These are phyloP conservation scores for Rhizophagus sp. DNA, from an alignment of 192 early-diverging fungal species.

Conservation along the genomic window DNA sequence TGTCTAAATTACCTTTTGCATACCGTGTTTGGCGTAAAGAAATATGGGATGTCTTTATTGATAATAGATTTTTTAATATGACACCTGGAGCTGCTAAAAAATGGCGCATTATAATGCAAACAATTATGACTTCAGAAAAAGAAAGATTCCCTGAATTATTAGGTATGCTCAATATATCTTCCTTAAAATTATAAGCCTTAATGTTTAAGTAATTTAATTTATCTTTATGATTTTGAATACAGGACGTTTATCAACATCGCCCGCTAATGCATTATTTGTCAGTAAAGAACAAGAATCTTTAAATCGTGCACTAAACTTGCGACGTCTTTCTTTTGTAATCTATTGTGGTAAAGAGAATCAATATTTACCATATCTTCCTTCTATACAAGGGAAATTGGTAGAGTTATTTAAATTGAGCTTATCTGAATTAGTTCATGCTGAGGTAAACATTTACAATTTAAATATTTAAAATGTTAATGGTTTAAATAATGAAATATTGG, in stretches of 20 bases:
- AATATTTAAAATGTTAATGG: no score
- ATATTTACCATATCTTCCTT: slow-evolving; percentile 75
- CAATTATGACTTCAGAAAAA: slow-evolving; percentile 73
- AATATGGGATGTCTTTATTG: slow-evolving; percentile 75
- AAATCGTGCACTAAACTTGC: slow-evolving; percentile 64
- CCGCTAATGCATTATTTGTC: slow-evolving; percentile 74
- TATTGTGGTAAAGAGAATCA: slow-evolving; percentile 75
- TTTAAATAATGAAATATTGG: not conserved
- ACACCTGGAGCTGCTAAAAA: slow-evolving; percentile 45
- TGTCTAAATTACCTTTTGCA: slow-evolving; percentile 61
- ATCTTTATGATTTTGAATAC: not conserved
- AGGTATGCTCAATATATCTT: slow-evolving; percentile 37
- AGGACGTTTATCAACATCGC: slow-evolving; percentile 68
- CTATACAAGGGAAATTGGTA: slow-evolving; percentile 85
- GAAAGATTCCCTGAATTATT: slow-evolving; percentile 75
- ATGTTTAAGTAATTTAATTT: not conserved
- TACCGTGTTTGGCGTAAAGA: slow-evolving; percentile 74
- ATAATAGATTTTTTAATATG: slow-evolving; percentile 73
- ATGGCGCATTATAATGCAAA: slow-evolving; percentile 73
- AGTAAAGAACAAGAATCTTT: slow-evolving; percentile 80
- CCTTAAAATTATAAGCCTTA: not conserved
- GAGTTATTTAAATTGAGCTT: slow-evolving; percentile 77
- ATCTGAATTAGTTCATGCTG: slow-evolving; percentile 72
- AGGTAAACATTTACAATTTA: slow-evolving; percentile 42
- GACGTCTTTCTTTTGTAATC: slow-evolving; percentile 80